phyloP scores from a whole-genome alignment of 2,329 filamentous ascomycete species.

The Pyrenophora seminiperda region DNA sequence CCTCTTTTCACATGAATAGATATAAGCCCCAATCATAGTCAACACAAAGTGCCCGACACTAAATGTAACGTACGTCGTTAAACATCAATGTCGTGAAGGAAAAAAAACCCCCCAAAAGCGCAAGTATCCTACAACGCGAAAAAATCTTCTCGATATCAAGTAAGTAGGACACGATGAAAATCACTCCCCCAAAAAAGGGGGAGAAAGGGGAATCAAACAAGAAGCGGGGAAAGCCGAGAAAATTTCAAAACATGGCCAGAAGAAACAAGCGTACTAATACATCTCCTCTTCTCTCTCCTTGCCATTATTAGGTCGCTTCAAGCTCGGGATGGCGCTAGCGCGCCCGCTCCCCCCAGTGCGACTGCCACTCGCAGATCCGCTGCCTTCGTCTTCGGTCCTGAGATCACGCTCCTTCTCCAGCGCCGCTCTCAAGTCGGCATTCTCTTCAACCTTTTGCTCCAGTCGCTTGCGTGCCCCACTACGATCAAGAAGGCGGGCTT shows the following conservation, averaged over 20 bases:
- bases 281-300: slow-evolving; percentile 23
- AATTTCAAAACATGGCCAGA: background rate
- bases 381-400: slow-evolving; percentile 28
- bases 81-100: background rate
- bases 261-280: slow-evolving; percentile 26
- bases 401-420: slow-evolving; percentile 62
- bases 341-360: slow-evolving; percentile 26
- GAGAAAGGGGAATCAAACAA: slow-evolving; percentile 1
- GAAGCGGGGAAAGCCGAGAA: background rate
- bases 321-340: slow-evolving; percentile 26
- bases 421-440: slow-evolving; percentile 69
- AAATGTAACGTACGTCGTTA: background rate
- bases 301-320: slow-evolving; percentile 18
- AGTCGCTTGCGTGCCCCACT: slow-evolving; percentile 80
- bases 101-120: too few relatives aligned
- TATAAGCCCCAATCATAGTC: background rate
- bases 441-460: slow-evolving; percentile 75
- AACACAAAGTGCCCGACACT: too few relatives aligned
- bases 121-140: too few relatives aligned
- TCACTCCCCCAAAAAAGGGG: background rate
- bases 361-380: slow-evolving; percentile 24
- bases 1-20: background rate
- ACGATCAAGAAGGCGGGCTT: slow-evolving; percentile 82
- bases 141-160: too few relatives aligned
- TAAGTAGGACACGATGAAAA: too few relatives aligned